Evolutionary conservation across 345 rosid genomes (phyloP).

Genomic region (Populus alba): DNA sequence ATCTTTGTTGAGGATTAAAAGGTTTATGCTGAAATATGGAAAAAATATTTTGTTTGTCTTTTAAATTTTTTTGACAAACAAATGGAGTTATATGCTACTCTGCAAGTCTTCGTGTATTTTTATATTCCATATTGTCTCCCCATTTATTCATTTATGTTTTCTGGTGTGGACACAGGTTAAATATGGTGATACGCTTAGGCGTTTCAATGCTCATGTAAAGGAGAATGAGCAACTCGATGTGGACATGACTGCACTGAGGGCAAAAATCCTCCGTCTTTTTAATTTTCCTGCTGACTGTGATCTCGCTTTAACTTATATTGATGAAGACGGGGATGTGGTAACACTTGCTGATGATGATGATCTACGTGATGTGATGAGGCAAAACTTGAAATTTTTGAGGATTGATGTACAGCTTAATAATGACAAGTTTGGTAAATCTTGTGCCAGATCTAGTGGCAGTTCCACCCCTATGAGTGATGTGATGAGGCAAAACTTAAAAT

Average conservation of each 20-base stretch:
- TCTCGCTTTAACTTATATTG: slow-evolving; percentile 62
- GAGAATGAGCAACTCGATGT: slow-evolving; percentile 64
- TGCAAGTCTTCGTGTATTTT: not conserved
- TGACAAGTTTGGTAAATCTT: slow-evolving; percentile 28
- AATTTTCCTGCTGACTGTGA: slow-evolving; percentile 51
- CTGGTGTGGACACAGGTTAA: slow-evolving; percentile 53
- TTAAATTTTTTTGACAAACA: not conserved
- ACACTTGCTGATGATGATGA: slow-evolving; percentile 76
- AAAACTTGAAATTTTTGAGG: slow-evolving; percentile 69
- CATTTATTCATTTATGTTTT: not conserved
- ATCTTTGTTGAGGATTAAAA: not conserved
- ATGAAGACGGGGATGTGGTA: slow-evolving; percentile 89
- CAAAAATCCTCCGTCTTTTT: slow-evolving; percentile 60
- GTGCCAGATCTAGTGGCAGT: slow-evolving; percentile 46
- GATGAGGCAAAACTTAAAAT: slow-evolving; percentile 60
- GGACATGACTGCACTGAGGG: slow-evolving; percentile 54
- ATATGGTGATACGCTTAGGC: slow-evolving; percentile 68
- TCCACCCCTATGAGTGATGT: slow-evolving; percentile 46
- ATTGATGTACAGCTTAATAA: slow-evolving; percentile 45
- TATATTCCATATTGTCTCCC: not conserved
- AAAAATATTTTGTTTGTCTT: not conserved
- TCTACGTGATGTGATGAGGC: slow-evolving; percentile 64
- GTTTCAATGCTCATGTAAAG: slow-evolving; percentile 58
- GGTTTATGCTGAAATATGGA: not conserved
- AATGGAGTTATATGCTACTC: not conserved